These are phyloP conservation scores for Rhypophila decipiens DNA, from an alignment of 495 filamentous ascomycete species.

Conservation along the genomic window DNA sequence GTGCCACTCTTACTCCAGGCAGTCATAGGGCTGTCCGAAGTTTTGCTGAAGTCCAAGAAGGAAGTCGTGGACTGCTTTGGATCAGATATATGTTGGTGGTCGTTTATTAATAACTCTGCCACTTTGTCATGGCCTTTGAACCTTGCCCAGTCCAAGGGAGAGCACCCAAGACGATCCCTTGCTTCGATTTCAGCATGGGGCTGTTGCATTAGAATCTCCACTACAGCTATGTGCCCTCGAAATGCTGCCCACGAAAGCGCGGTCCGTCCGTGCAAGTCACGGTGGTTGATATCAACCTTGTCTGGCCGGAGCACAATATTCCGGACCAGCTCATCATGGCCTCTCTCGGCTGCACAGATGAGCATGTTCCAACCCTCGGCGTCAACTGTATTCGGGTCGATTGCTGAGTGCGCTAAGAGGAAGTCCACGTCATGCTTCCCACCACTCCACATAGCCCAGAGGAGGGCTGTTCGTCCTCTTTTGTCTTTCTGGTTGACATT, in stretches of 20 bases:
- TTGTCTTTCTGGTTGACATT: background rate
- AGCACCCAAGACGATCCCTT: background rate
- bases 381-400: background rate
- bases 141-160: background rate
- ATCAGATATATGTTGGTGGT: no score
- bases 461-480: background rate
- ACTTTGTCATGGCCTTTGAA: no score
- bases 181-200: background rate
- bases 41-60: background rate
- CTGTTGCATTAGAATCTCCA: background rate
- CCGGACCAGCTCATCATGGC: background rate
- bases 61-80: background rate
- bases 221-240: background rate
- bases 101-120: no score
- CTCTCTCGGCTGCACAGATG: background rate
- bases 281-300: background rate
- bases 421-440: background rate
- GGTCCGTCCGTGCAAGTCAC: background rate
- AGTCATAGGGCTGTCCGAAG: background rate
- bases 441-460: background rate
- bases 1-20: no score
- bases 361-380: background rate
- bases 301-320: background rate
- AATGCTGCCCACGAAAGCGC: background rate
- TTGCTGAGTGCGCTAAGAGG: background rate